Percentiles rank a stretch among this genome's conserved stretches.
phyloP scores from a whole-genome alignment of 306 rosid species.

The Prunus dulcis region DNA sequence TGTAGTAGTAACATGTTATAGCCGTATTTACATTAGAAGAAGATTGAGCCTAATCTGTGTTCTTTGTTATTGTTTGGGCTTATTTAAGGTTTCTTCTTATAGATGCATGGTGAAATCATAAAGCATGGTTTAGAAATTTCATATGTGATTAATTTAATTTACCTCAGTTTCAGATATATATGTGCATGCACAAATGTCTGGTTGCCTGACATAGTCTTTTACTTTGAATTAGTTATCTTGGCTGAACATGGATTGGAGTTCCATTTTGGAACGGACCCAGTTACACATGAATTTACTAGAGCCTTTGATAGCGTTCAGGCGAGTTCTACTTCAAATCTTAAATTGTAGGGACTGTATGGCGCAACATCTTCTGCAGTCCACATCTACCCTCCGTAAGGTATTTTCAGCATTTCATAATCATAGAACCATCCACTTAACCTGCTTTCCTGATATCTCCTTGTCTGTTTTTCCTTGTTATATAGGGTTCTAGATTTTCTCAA shows the following conservation, averaged over 20 bases:
- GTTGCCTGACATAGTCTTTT: constrained; percentile 16
- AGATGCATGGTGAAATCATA: background rate
- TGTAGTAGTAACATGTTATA: background rate
- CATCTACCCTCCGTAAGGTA: constrained; percentile 89
- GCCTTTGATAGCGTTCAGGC: constrained; percentile 88
- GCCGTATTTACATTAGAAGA: background rate
- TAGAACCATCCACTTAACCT: constrained; percentile 12
- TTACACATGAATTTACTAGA: constrained; percentile 85
- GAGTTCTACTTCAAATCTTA: constrained; percentile 78
- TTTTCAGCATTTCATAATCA: constrained; percentile 8
- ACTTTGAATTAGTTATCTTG: constrained; percentile 55
- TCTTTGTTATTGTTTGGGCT: background rate
- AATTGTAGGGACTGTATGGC: constrained; percentile 55
- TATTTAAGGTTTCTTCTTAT: background rate
- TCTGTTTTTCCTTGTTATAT: constrained; percentile 27
- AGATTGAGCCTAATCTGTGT: background rate
- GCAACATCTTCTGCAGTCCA: constrained; percentile 84
- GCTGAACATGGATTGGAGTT: constrained; percentile 70
- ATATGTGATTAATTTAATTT: background rate
- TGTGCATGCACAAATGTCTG: background rate
- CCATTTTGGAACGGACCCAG: constrained; percentile 68
- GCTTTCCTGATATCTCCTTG: constrained; percentile 19
- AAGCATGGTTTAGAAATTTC: background rate
- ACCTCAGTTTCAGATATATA: background rate
- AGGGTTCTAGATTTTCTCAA: constrained; percentile 92